A percentile compares a stretch with the other conserved stretches of the same genome.
phyloP scores from a whole-genome alignment of 768 basidiomycete genomes.

The Hygrophorus russula region DNA sequence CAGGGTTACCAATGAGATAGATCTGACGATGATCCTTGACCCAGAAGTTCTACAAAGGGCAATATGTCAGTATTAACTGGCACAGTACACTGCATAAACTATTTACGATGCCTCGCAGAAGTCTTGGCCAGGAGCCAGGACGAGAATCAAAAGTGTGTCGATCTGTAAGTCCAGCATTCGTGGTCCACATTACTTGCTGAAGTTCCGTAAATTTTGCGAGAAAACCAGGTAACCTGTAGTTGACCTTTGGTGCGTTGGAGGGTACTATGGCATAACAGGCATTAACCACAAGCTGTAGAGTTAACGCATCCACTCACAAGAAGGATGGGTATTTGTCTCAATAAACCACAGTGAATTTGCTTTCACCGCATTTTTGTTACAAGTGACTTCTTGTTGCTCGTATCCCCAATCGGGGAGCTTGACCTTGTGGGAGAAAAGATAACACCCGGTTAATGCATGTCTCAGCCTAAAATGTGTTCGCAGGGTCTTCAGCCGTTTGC shows the following conservation, averaged over 20 bases:
- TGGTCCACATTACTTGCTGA: slow-evolving; percentile 93
- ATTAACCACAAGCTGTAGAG: slow-evolving; percentile 1
- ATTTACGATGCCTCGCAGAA: slow-evolving; percentile 87
- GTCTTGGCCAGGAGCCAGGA: slow-evolving; percentile 84
- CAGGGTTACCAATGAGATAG: slow-evolving; percentile 89
- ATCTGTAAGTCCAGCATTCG: slow-evolving; percentile 92
- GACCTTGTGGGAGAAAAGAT: slow-evolving; percentile 95
- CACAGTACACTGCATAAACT: not conserved
- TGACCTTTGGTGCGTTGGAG: slow-evolving; percentile 63
- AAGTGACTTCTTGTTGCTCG: slow-evolving; percentile 98
- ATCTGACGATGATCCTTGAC: slow-evolving; percentile 93
- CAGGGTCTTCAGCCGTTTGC: slow-evolving; percentile 65
- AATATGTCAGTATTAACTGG: slow-evolving; percentile 4
- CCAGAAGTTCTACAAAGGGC: slow-evolving; percentile 78
- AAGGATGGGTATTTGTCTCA: slow-evolving; percentile 73
- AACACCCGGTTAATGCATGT: slow-evolving; percentile 86
- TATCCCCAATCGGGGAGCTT: slow-evolving; percentile 97
- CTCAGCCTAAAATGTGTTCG: slow-evolving; percentile 73
- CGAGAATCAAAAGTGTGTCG: slow-evolving; percentile 92
- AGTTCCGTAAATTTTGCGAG: slow-evolving; percentile 84
- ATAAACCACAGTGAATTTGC: slow-evolving; percentile 90
- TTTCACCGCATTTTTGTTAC: slow-evolving; percentile 92
- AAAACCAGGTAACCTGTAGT: slow-evolving; percentile 87
- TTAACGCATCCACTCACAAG: slow-evolving; percentile 37
- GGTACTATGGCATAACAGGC: slow-evolving; percentile 39